Evolutionary conservation across 2,329 filamentous ascomycete species (phyloP).

Genomic region (Ambrosiella xylebori): DNA sequence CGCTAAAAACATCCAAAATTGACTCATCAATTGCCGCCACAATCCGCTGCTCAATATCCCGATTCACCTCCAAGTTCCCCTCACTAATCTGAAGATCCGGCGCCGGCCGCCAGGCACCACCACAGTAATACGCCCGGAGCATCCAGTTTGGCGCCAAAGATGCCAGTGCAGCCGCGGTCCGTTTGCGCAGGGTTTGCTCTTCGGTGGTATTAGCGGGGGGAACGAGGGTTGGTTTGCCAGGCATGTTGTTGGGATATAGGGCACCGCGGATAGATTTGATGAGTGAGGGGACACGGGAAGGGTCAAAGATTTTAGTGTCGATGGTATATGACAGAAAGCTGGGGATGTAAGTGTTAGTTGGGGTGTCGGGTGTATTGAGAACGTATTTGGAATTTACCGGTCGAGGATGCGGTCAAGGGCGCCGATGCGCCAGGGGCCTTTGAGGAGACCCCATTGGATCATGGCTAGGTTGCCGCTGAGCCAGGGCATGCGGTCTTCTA

Average conservation of each 20-base stretch:
- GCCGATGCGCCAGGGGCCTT: conserved; percentile 60
- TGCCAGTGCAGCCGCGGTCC: conserved; percentile 45
- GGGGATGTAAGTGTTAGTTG: neutral
- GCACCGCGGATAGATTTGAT: conserved; percentile 56
- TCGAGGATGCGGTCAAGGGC: conserved; percentile 64
- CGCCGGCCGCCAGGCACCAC: conserved; percentile 16
- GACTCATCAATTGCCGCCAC: conserved; percentile 42
- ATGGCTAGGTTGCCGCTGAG: conserved; percentile 58
- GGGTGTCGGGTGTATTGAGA: no score
- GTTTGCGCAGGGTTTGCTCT: conserved; percentile 43
- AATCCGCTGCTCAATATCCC: conserved; percentile 29
- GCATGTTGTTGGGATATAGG: conserved; percentile 73
- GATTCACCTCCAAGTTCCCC: conserved; percentile 16
- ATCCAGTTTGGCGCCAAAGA: conserved; percentile 30
- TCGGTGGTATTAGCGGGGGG: conserved; percentile 44
- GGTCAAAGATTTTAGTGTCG: conserved; percentile 40
- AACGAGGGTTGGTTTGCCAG: conserved; percentile 43
- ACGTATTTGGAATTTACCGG: conserved; percentile 48
- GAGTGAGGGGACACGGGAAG: conserved; percentile 45
- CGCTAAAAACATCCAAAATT: conserved; percentile 57
- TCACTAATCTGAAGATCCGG: conserved; percentile 14
- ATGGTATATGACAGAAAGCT: conserved; percentile 44
- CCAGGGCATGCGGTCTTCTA: conserved; percentile 81
- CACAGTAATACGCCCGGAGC: conserved; percentile 34
- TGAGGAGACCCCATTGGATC: conserved; percentile 54